Evolutionary conservation across 2,329 filamentous ascomycete species (phyloP), one percentile per base, ranked within the genome.

Genomic region (Paecilomyces variotii): DNA sequence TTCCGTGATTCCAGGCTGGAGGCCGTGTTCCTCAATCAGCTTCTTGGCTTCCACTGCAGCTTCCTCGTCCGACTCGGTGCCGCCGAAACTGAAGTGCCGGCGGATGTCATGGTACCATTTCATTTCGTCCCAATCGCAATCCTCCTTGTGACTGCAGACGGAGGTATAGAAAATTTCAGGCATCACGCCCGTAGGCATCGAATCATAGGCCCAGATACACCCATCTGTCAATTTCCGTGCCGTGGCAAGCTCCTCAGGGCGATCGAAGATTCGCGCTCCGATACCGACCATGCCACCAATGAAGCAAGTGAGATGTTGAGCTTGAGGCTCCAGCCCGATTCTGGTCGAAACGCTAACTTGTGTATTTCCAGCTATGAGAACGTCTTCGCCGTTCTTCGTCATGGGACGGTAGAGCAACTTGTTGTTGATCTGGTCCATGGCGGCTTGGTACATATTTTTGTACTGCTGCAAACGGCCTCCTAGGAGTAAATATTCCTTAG

Each of bases 151-250:
- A 11, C 70, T 65, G 66, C 84, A 87, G 9, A 79, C 73, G 4
- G 80, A 72, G 59, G 84, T 76, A 52, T 80, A 73, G 61, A 84
- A 81, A 12, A 76, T 71, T 67, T 87, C 84, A 0, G 84, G 83
- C 84, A 87, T 86, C 58, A 87, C 80, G 1, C 84, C 83, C 1
- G 80, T 74, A 0, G 82, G 80, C 59, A 81, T 80, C 6, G 76
- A 72, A 59, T 81, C 78, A 68, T 87, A 87, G 0, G 82, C 80
- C 83, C 83, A 87, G 30, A 86, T 80, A 65, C 84, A 87, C 2
- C 81, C 82, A 56, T 86, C 80, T 0, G 82, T 80, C 53, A 87
- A 71, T 64, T 83, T 81, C 30, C 78, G 76, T 4, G 82, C 84
- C 53, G 84, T 79, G 0, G 74, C 70, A 54, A 86, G 72, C 61